A percentile compares a stretch with the other conserved stretches of the same genome.
These are phyloP conservation scores for Trichoderma aggressivum DNA, from an alignment of 2,329 filamentous ascomycete species.

Conservation along the genomic window DNA sequence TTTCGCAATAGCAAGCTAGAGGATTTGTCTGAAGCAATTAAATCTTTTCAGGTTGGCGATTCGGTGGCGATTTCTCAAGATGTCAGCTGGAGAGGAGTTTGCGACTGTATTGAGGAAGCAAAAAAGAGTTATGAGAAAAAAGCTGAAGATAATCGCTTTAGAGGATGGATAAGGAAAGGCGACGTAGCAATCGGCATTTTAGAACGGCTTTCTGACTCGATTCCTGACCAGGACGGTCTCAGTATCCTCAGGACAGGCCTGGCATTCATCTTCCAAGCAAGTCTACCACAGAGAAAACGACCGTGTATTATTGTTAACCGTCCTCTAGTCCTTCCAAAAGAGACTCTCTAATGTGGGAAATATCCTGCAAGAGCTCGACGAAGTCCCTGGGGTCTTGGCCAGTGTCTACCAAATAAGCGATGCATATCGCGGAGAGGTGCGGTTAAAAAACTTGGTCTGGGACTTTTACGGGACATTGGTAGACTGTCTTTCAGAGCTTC, in stretches of 20 bases:
- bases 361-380: conserved; percentile 7
- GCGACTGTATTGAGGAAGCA: background rate
- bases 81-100: conserved; percentile 2
- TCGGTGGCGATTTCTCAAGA: background rate
- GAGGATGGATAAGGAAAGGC: conserved; percentile 8
- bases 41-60: background rate
- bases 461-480: conserved; percentile 8
- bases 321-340: background rate
- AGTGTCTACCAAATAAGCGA: conserved; percentile 9
- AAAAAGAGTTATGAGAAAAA: background rate
- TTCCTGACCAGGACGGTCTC: conserved; percentile 7
- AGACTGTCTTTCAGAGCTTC: background rate
- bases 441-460: conserved; percentile 3
- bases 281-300: background rate
- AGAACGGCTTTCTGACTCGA: conserved; percentile 4
- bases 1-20: background rate
- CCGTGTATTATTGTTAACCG: background rate
- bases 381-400: background rate
- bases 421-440: background rate
- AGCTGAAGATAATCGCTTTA: background rate
- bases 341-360: conserved; percentile 9
- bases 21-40: background rate
- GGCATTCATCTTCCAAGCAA: background rate
- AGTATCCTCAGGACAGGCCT: background rate
- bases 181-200: conserved; percentile 1